Base-by-base conservation (phyloP, 1,284 basidiomycete species). In the Moniliophthora roreri region DNA sequence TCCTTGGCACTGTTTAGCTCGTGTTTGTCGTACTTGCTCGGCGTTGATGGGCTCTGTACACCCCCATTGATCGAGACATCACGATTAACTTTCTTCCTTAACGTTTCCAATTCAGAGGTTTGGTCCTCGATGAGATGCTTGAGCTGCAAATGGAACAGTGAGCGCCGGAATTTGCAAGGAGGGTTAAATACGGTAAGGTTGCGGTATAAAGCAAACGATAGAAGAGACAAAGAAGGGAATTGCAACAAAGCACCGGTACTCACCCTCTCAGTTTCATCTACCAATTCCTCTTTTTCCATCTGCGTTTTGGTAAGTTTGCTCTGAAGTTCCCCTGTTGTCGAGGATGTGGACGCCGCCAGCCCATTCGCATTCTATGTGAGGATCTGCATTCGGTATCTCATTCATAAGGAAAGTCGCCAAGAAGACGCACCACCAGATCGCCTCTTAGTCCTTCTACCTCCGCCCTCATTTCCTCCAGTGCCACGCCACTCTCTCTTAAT, bases 381-480 rank as follows among this genome's bases (percentile, higher is more conserved):
- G 16, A n/a, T 34, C 3, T 55, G 45, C 21, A 54, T 15, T 16
- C 48, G 11, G 28, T 47, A 8, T n/a, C 24, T 21, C n/a, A n/a
- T n/a, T n/a, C 15, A 50, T 50, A 37, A 24, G 41, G 26, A 26
- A 39, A 46, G 42, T 38, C 52, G 47, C 23, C 39, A 38, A 20
- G 35, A 9, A 24, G 3, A 76, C 89, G 72, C 67, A 93, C 91
- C 32, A 82, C 76, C 49, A 91, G 73, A 60, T 97, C 94, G 28
- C 80, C 75, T 53, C 95, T 78, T 50, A 97, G 70, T 2, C 76
- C 75, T 72, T 98, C 95, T 21, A 98, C 89, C 67, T 98, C 96
- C 8, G 90, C 91, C 49, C 91, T 77, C n/a, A 95, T 91, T 63
- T 87, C 89, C 71, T 98, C 95, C 15, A 98, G 77, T 1, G 94